Conservation (phyloP, 345 rosid genomes). For the Gossypium australe region DNA sequence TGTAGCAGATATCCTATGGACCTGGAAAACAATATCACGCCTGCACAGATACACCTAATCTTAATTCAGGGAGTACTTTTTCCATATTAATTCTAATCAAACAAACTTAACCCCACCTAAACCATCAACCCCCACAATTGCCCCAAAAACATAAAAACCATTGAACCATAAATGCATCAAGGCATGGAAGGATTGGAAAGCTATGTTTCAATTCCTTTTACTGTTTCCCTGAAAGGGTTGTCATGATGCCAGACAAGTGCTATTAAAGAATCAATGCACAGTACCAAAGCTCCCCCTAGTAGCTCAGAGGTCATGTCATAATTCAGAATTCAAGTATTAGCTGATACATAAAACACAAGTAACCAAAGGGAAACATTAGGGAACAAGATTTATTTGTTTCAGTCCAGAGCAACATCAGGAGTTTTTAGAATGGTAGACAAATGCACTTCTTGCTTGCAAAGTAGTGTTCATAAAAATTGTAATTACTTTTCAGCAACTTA, state of each 20-base stretch:
- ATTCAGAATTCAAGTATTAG: not conserved
- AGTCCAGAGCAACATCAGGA: not conserved
- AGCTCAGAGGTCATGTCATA: not conserved
- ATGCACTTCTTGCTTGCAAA: not conserved
- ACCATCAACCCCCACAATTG: not conserved
- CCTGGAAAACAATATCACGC: not conserved
- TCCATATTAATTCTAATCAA: not conserved
- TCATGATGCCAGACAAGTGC: not conserved
- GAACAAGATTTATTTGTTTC: not conserved
- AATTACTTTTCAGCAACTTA: constrained; percentile 26
- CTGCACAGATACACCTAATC: not conserved
- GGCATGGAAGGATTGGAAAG: not conserved
- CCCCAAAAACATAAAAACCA: no score
- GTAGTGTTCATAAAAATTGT: not conserved
- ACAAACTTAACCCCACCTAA: not conserved
- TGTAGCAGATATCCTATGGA: not conserved
- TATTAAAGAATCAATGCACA: not conserved
- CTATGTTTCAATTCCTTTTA: not conserved
- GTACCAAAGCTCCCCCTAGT: not conserved
- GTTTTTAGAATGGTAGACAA: not conserved
- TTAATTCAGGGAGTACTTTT: not conserved
- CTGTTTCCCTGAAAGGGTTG: not conserved
- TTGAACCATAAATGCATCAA: no score
- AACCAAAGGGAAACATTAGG: not conserved
- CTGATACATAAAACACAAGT: not conserved